Base-by-base conservation (phyloP, 768 basidiomycete genomes). In the Russula abietina region DNA sequence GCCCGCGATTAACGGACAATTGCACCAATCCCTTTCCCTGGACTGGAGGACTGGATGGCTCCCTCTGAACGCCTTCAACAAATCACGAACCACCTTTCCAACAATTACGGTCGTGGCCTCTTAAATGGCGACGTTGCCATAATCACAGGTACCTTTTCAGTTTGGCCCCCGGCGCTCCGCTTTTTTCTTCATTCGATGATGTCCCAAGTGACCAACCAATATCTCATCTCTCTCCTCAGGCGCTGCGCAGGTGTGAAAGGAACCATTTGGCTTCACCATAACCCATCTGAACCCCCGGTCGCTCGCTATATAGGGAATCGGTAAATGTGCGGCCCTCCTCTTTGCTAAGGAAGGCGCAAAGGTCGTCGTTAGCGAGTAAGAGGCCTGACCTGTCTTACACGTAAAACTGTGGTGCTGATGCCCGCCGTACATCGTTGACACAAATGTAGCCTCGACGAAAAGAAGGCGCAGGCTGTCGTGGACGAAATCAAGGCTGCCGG, bases 291-390 rank as follows among this genome's bases (percentile, higher is more conserved):
- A 41, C 28, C 5, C 50, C 4, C 41, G 39, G 36, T 33, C 4
- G 17, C 51, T n/a, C 30, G 45, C 53, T n/a, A n/a, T n/a, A 46
- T 68, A 93, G 85, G 91, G 91, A 65, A 93, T 93, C 61, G 91
- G 91, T 4, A 81, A 81, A 51, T 83, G 86, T 33, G 79, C 82
- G 43, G 91, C 91, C 1, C 75, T 92, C 36, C 78, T 90, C 46
- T 93, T 91, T 68, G 87, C 90, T 5, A 85, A 84, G 65, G 91
- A 93, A 71, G 91, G 91, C 19, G 91, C 91, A 17, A 93, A 88
- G 71, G 85, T 93, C 55, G 89, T 93, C 67, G 86, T 88, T 55
- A 85, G 86, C 80, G 91, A 93, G 87, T 91, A 58, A 71, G 78
- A 66, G 39, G n/a, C n/a, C 12, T 17, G 11, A 5, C 36, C 19